Percentiles rank a stretch among this genome's conserved stretches.
Evolutionary conservation across 345 rosid species (phyloP).

Genomic region (Pugionium cornutum): DNA sequence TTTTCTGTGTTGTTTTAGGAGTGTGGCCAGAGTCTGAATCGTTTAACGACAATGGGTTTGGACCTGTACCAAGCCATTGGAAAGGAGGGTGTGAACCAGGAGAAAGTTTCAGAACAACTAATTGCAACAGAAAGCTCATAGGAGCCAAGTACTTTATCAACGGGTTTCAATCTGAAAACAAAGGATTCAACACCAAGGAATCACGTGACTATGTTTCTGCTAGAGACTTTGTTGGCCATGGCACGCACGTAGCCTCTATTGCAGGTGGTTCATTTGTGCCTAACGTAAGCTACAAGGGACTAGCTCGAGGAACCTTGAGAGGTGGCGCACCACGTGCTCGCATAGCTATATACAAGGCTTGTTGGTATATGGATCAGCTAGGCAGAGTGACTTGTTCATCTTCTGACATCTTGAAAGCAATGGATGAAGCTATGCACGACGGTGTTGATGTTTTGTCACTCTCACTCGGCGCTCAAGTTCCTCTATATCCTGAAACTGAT

Average conservation of each 20-base stretch:
- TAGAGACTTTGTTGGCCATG: conserved; percentile 55
- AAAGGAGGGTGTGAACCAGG: conserved; percentile 27
- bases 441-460: conserved; percentile 53
- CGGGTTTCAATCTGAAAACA: conserved; percentile 48
- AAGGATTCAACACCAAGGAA: conserved; percentile 43
- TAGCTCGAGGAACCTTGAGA: conserved; percentile 47
- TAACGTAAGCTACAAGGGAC: conserved; percentile 47
- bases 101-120: conserved; percentile 20
- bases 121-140: conserved; percentile 54
- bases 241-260: conserved; percentile 50
- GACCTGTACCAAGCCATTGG: not conserved
- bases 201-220: conserved; percentile 46
- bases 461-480: conserved; percentile 46
- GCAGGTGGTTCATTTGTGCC: conserved; percentile 54
- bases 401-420: conserved; percentile 52
- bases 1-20: not conserved
- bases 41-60: not conserved
- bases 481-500: conserved; percentile 42
- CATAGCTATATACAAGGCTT: conserved; percentile 55
- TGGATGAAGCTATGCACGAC: conserved; percentile 57
- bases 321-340: conserved; percentile 54
- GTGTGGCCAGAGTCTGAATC: conserved; percentile 13
- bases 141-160: conserved; percentile 55
- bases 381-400: conserved; percentile 20
- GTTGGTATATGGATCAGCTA: conserved; percentile 43